Evolutionary conservation across 2,329 filamentous ascomycete genomes (phyloP).

Genomic region (Aaosphaeria pasadenensis): DNA sequence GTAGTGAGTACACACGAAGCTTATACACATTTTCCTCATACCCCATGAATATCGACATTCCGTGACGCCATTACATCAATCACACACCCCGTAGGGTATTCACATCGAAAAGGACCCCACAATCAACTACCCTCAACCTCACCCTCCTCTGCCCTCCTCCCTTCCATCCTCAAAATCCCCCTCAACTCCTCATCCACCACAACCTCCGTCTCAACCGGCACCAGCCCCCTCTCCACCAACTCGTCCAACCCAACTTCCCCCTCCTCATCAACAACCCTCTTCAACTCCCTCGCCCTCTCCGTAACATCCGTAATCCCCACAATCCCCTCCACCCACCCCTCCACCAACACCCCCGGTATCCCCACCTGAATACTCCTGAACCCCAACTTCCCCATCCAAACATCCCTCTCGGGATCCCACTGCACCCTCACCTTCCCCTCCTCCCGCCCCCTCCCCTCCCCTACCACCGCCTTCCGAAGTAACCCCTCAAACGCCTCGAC

Average conservation of each 20-base stretch:
- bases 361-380: constrained; percentile 62
- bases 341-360: constrained; percentile 48
- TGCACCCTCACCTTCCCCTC: constrained; percentile 52
- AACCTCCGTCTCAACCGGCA: constrained; percentile 48
- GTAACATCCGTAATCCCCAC: constrained; percentile 59
- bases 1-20: too few species aligned
- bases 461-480: constrained; percentile 37
- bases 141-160: too few species aligned
- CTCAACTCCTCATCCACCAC: constrained; percentile 39
- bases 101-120: too few species aligned
- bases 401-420: constrained; percentile 61
- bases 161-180: constrained; percentile 1
- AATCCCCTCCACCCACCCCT: constrained; percentile 53
- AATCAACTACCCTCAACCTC: too few species aligned
- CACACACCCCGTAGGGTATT: too few species aligned
- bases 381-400: constrained; percentile 43
- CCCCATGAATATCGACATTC: too few species aligned
- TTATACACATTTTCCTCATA: too few species aligned
- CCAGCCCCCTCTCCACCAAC: constrained; percentile 37
- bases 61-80: too few species aligned
- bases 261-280: constrained; percentile 44
- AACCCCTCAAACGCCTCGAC: constrained; percentile 50
- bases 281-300: constrained; percentile 49
- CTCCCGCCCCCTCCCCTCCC: constrained; percentile 2
- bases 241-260: constrained; percentile 30